phyloP scores from a whole-genome alignment of 148 eudicot genomes.

The Polygonum aviculare region DNA sequence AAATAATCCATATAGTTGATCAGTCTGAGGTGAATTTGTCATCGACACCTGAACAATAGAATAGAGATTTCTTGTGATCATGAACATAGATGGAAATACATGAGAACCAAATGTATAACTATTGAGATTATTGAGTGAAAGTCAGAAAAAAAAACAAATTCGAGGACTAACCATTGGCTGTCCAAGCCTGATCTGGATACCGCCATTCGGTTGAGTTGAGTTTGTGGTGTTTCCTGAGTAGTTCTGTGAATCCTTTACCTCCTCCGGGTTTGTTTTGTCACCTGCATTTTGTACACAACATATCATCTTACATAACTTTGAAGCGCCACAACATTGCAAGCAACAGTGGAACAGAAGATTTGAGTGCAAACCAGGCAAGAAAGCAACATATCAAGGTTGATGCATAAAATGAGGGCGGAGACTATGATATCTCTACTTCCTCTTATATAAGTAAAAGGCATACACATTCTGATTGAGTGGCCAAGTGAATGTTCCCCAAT shows the following conservation, averaged over 20 bases:
- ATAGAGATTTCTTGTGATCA: background rate
- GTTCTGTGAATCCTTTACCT: background rate
- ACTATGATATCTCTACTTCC: background rate
- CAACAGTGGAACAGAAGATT: background rate
- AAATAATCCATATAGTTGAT: constrained; percentile 44
- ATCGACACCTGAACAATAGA: background rate
- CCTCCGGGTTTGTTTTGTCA: background rate
- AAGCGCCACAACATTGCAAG: background rate
- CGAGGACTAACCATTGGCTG: constrained; percentile 8
- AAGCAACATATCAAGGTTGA: background rate
- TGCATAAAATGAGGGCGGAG: background rate
- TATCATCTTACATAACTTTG: background rate
- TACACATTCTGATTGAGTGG: background rate
- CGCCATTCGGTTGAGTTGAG: background rate
- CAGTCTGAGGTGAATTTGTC: constrained; percentile 13
- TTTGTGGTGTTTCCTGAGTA: background rate
- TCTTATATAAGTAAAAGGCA: background rate
- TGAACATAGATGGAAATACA: background rate
- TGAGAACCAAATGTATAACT: background rate
- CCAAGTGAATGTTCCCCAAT: background rate
- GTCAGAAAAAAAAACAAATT: background rate
- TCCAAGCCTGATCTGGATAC: background rate
- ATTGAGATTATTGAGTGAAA: background rate
- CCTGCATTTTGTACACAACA: background rate
- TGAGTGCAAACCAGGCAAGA: background rate